Evolutionary conservation across 768 basidiomycete species (phyloP).

Genomic region (Russula ochroleuca): DNA sequence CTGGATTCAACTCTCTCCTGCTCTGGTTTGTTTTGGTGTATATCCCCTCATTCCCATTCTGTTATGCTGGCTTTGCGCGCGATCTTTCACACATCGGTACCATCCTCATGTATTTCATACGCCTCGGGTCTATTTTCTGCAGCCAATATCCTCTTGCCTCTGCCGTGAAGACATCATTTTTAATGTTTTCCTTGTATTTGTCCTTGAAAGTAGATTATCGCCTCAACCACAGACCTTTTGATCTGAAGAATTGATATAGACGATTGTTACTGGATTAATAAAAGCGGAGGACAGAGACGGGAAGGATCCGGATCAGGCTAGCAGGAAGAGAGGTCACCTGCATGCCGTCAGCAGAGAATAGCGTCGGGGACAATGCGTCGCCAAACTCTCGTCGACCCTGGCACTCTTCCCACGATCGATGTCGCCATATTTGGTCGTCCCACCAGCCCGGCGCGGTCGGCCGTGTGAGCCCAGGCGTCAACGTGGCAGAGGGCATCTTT

Average conservation of each 20-base stretch:
- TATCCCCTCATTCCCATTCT: conserved; percentile 20
- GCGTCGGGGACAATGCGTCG: conserved; percentile 6
- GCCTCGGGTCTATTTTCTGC: conserved; percentile 11
- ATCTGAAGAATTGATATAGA: conserved; percentile 13
- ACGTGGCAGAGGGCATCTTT: conserved; percentile 9
- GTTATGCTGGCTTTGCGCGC: conserved; percentile 25
- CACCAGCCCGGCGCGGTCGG: conserved; percentile 18
- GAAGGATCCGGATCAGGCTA: conserved; percentile 3
- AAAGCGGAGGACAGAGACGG: too few relatives aligned
- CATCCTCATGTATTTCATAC: conserved; percentile 27
- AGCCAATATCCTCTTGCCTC: conserved; percentile 25
- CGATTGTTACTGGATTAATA: background rate
- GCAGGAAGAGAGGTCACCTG: background rate
- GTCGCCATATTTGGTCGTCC: background rate
- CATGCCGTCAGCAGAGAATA: conserved; percentile 15
- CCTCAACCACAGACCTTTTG: conserved; percentile 4
- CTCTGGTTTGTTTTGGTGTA: conserved; percentile 24
- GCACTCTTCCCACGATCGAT: conserved; percentile 20
- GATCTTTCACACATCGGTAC: conserved; percentile 24
- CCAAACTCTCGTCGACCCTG: conserved; percentile 17
- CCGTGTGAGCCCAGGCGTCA: background rate
- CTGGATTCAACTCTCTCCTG: conserved; percentile 20
- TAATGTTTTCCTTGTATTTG: conserved; percentile 23
- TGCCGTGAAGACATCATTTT: conserved; percentile 13
- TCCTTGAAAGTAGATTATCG: conserved; percentile 26